Evolutionary conservation across 1,139 yeast species (phyloP).

Genomic region (Pichia sp.): DNA sequence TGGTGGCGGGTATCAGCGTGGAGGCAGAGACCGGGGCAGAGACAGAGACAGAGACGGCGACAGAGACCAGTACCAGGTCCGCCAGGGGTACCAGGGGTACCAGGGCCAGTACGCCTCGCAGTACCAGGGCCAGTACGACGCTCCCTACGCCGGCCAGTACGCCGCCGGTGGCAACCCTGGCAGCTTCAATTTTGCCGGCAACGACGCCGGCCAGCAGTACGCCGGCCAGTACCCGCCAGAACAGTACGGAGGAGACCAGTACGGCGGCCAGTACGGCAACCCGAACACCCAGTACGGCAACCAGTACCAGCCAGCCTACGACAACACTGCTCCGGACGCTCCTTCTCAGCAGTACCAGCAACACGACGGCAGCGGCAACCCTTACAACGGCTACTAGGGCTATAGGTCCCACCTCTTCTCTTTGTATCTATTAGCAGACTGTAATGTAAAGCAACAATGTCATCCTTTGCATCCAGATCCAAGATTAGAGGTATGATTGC

Average conservation of each 20-base stretch:
- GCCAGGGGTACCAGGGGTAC: constrained; percentile 1
- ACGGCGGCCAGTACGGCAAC: constrained; percentile 1
- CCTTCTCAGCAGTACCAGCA: background rate
- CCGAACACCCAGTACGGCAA: background rate
- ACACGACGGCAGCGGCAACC: background rate
- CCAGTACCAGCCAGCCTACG: background rate
- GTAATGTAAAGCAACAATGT: constrained; percentile 9
- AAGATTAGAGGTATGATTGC: constrained; percentile 26
- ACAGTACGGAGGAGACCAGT: background rate
- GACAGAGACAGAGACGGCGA: background rate
- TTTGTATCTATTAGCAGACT: background rate
- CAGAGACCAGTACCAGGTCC: constrained; percentile 1
- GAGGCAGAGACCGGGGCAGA: background rate
- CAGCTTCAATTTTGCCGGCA: background rate
- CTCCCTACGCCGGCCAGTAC: background rate
- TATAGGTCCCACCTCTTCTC: background rate
- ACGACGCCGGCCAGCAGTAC: background rate
- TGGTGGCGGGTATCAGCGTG: background rate
- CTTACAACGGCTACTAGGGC: background rate
- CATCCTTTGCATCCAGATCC: constrained; percentile 29
- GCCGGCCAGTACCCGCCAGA: background rate
- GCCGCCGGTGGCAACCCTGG: background rate
- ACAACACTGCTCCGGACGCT: background rate
- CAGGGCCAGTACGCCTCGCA: constrained; percentile 3
- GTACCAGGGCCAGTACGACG: background rate